These are phyloP conservation scores for Quercus gilva DNA, from an alignment of 306 rosid genomes.

Conservation along the genomic window DNA sequence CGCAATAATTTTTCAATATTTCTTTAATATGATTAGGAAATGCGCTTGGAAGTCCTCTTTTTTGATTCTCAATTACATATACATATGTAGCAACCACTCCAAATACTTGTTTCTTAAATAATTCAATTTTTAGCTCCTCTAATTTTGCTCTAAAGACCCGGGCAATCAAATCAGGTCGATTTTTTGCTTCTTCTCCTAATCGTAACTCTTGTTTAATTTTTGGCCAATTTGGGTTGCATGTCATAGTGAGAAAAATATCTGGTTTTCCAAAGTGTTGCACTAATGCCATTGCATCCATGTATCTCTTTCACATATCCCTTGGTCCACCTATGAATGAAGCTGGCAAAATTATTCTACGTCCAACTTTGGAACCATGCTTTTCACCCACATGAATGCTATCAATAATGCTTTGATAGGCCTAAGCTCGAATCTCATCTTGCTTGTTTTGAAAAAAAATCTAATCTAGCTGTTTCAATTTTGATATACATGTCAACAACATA, in stretches of 20 bases:
- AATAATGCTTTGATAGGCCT: no score
- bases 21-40: neutral
- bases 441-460: no score
- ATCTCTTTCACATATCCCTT: neutral
- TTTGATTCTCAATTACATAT: neutral
- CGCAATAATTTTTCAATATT: neutral
- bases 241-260: neutral
- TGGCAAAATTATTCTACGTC: neutral
- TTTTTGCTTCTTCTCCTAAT: neutral
- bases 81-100: neutral
- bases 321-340: neutral
- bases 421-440: no score
- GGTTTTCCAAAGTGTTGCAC: neutral
- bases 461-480: no score
- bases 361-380: no score
- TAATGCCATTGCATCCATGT: neutral
- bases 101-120: neutral
- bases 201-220: neutral
- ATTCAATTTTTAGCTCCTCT: neutral
- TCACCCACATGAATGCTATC: no score
- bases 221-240: neutral
- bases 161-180: neutral
- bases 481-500: no score
- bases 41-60: neutral
- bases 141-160: neutral